Evolutionary conservation across 129 eudicot genomes (phyloP).

Genomic region (Escallonia rubra): DNA sequence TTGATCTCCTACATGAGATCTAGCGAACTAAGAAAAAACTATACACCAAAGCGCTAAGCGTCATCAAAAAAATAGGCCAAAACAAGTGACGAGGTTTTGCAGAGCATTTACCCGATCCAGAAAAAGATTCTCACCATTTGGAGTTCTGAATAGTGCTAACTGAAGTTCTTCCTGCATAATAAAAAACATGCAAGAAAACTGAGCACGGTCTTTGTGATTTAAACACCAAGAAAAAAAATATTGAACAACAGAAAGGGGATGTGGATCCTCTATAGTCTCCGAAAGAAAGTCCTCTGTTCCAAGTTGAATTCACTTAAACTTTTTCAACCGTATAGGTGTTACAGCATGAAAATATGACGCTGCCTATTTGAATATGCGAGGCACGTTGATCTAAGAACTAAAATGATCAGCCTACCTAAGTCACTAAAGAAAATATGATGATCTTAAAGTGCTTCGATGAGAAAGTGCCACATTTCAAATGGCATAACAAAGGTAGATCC

Average conservation of each 20-base stretch:
- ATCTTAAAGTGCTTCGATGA: too few relatives aligned
- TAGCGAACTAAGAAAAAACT: neutral
- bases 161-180: constrained; percentile 84
- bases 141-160: constrained; percentile 67
- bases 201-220: constrained; percentile 7
- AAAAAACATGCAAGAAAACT: neutral
- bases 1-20: neutral
- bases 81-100: constrained; percentile 3
- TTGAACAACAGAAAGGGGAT: neutral
- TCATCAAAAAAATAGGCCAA: neutral
- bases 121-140: constrained; percentile 81
- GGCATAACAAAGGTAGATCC: too few relatives aligned
- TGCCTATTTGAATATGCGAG: too few relatives aligned
- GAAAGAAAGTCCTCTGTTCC: too few relatives aligned
- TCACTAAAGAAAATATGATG: too few relatives aligned
- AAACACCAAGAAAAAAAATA: neutral
- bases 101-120: constrained; percentile 78
- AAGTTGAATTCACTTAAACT: too few relatives aligned
- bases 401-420: too few relatives aligned
- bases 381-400: too few relatives aligned
- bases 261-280: too few relatives aligned
- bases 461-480: too few relatives aligned
- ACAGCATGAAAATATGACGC: too few relatives aligned
- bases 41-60: neutral
- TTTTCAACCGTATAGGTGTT: too few relatives aligned